Base-by-base conservation (phyloP, 371 early-diverging fungal genomes). In the Zychaea mexicana region DNA sequence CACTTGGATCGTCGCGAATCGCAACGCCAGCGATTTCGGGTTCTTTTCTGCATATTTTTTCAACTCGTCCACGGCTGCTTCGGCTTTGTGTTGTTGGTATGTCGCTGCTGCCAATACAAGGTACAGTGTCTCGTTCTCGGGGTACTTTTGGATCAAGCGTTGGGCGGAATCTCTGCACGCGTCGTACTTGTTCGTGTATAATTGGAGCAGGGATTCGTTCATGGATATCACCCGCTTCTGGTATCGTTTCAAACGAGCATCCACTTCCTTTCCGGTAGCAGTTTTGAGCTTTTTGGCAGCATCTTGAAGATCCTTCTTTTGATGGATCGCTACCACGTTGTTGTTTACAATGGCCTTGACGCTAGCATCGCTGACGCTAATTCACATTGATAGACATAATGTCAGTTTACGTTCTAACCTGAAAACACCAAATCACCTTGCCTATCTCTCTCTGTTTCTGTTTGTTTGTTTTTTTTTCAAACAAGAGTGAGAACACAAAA, bases 141-240 rank as follows among this genome's bases (percentile, higher is more conserved):
- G 89, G 57, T 88, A 89, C 22, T 83, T 72, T 39, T 81, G 80
- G 47, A 85, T 67, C 21, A 89, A 56, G 24, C 75, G 76, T 45
- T 79, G 81, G 8, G 84, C 85, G 5, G 72, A 55, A 49, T 88
- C 89, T 67, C 79, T 61, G 45, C 83, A 83, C n/a, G 79, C 85
- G n/a, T 77, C 74, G 64, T 81, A 83, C 74, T 91, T 88, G 57
- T 82, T 83, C 77, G 83, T 81, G 67, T 86, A 85, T 12, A 90
- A 68, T 24, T 78, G 76, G 55, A 91, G 72, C 47, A 91, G 66
- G 22, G 86, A 77, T 24, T 90, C 89, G 70, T 93, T 93, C 78
- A 88, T 79, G 17, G 83, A 79, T 61, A 93, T 87, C 21, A 83
- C 66, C 5, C 88, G 83, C 67, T 84, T 84, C 69, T 93, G 93